Evolutionary conservation across 345 rosid genomes (phyloP).

Genomic region (Citrus unshiu): DNA sequence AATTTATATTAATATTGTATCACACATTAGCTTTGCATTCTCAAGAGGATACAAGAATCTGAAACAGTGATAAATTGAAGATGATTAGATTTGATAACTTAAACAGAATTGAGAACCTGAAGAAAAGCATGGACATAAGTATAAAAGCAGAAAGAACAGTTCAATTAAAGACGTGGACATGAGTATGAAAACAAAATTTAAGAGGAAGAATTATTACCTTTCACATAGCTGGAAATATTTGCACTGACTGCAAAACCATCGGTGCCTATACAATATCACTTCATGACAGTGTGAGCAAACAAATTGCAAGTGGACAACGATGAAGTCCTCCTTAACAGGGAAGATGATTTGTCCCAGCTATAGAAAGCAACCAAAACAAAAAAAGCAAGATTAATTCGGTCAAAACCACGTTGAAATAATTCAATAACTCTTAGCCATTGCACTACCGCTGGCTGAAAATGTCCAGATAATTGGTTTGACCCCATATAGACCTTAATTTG

Average conservation of each 20-base stretch:
- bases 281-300: conserved; percentile 46
- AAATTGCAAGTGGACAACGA: conserved; percentile 52
- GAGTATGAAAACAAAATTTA: background rate
- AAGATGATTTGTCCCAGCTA: conserved; percentile 50
- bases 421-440: background rate
- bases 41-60: background rate
- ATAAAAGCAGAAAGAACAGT: background rate
- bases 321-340: conserved; percentile 51
- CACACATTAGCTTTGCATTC: background rate
- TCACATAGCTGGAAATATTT: conserved; percentile 64
- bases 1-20: background rate
- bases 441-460: background rate
- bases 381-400: background rate
- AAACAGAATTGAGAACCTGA: background rate
- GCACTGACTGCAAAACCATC: conserved; percentile 64
- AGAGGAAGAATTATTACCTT: conserved; percentile 30
- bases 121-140: background rate
- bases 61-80: background rate
- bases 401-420: background rate
- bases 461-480: background rate
- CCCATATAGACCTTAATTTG: background rate
- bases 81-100: background rate
- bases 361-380: conserved; percentile 11
- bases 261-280: conserved; percentile 42
- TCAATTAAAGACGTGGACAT: background rate